phyloP scores from a whole-genome alignment of 2,329 filamentous ascomycete genomes.

The Sporothrix globosa region DNA sequence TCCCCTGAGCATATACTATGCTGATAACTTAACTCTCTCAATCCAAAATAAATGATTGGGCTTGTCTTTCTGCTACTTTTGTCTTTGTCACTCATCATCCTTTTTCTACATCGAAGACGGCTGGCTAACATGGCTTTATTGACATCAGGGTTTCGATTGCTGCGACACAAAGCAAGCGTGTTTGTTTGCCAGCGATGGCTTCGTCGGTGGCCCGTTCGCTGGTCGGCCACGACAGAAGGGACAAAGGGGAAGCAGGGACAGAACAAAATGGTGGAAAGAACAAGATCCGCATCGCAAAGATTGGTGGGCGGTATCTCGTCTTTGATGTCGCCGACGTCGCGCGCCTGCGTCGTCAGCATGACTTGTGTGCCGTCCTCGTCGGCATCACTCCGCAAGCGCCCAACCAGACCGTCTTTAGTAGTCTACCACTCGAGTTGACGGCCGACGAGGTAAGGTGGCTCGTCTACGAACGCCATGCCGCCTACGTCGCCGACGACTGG shows the following conservation, averaged over 20 bases:
- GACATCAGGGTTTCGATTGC: not conserved
- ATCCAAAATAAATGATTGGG: slow-evolving; percentile 34
- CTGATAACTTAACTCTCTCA: slow-evolving; percentile 42
- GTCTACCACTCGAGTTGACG: slow-evolving; percentile 85
- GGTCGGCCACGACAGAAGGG: not conserved
- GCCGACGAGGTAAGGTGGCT: slow-evolving; percentile 85
- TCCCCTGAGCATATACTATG: slow-evolving; percentile 56
- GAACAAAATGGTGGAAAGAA: not conserved
- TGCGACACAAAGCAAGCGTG: slow-evolving; percentile 5
- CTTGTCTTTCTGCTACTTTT: slow-evolving; percentile 42
- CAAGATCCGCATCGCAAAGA: slow-evolving; percentile 76
- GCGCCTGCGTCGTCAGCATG: slow-evolving; percentile 75
- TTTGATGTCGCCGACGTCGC: slow-evolving; percentile 84
- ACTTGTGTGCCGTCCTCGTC: slow-evolving; percentile 82
- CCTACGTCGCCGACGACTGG: slow-evolving; percentile 82
- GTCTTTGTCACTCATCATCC: not conserved
- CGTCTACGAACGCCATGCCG: slow-evolving; percentile 74
- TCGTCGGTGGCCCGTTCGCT: slow-evolving; percentile 8
- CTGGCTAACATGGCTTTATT: not conserved
- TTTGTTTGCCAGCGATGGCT: slow-evolving; percentile 10
- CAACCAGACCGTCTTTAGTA: slow-evolving; percentile 92
- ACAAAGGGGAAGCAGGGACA: not conserved
- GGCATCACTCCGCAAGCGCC: slow-evolving; percentile 90
- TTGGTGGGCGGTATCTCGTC: slow-evolving; percentile 81
- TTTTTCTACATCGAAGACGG: too few species aligned